Evolutionary conservation across 1,284 basidiomycete genomes (phyloP).

Genomic region (Malassezia globosa): DNA sequence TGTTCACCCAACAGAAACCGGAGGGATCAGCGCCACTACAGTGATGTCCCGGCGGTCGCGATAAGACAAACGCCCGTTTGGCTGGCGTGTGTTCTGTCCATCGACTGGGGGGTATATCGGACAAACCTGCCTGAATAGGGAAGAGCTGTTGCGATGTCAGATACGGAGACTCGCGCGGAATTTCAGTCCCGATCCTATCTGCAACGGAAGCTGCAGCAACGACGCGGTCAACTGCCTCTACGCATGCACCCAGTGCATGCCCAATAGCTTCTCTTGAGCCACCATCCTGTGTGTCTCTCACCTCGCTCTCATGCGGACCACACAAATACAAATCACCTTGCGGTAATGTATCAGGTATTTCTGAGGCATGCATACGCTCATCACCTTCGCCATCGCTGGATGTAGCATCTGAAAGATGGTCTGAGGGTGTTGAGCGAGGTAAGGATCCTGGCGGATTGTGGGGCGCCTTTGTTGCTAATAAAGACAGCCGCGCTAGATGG

Average conservation of each 20-base stretch:
- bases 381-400: conserved; percentile 34
- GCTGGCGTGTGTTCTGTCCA: conserved; percentile 16
- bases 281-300: conserved; percentile 13
- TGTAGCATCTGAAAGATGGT: conserved; percentile 7
- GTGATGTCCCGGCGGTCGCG: conserved; percentile 46
- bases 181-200: too few relatives aligned
- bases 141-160: not conserved
- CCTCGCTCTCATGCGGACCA: conserved; percentile 20
- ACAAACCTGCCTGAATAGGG: not conserved
- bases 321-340: conserved; percentile 43
- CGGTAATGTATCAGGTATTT: conserved; percentile 32
- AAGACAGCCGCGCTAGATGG: conserved; percentile 5
- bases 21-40: conserved; percentile 53
- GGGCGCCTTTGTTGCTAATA: conserved; percentile 6
- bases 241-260: conserved; percentile 36
- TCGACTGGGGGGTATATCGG: not conserved
- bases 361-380: conserved; percentile 27
- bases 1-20: conserved; percentile 83
- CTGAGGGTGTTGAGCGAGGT: conserved; percentile 1
- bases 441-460: conserved; percentile 3
- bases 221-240: conserved; percentile 40
- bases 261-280: conserved; percentile 40
- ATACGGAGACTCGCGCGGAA: not conserved
- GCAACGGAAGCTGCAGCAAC: conserved; percentile 13
- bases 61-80: conserved; percentile 39